Evolutionary conservation across 169 alveolate species (phyloP), one percentile per base, ranked within the genome.

Genomic region (Besnoitia besnoiti): DNA sequence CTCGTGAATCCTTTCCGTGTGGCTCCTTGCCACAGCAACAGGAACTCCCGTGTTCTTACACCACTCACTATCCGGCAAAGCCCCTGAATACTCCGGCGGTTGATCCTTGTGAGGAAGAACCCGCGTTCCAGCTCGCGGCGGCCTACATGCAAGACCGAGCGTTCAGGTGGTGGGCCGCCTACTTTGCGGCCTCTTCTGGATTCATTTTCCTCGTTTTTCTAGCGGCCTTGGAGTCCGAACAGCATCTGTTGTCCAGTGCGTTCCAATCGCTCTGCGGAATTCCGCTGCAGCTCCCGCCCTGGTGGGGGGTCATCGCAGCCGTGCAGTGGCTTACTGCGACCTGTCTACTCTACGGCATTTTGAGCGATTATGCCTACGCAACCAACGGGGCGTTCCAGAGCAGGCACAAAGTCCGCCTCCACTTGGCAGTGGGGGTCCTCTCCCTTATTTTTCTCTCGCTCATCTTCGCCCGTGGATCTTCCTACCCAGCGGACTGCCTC

Each of bases 141-240:
- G 40, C 87, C 40, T 77, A 77, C 87, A 42, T 77, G 87, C 87
- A 42, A 5, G 24, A 77, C 40, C 49, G 87, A 5, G 14, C 87
- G 7, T 77, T 77, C 40, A 55, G 12, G 59, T 77, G 87, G 87
- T 77, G 87, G 87, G 87, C 19, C 21, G 40, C 87, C 3, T 77
- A 77, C 30, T 77, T 77, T 27, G 87, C 47, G 87, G 33, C 55
- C 24, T 3, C 59, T 3, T 77, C 59, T 55, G 55, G 30, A 42
- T 77, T 37, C 55, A 77, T 42, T 21, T 2, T 37, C 40, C 40
- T 24, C 40, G 33, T 77, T 4, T 55, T 77, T 2, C 7, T 77
- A 27, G 14, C 30, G 59, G 37, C 59, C 40, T 21, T 77, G 59
- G 37, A 77, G 14, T 51, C 59, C 21, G 87, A 77, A 1, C 87